phyloP scores from a whole-genome alignment of 306 rosid genomes.

The Cucumis hystrix region DNA sequence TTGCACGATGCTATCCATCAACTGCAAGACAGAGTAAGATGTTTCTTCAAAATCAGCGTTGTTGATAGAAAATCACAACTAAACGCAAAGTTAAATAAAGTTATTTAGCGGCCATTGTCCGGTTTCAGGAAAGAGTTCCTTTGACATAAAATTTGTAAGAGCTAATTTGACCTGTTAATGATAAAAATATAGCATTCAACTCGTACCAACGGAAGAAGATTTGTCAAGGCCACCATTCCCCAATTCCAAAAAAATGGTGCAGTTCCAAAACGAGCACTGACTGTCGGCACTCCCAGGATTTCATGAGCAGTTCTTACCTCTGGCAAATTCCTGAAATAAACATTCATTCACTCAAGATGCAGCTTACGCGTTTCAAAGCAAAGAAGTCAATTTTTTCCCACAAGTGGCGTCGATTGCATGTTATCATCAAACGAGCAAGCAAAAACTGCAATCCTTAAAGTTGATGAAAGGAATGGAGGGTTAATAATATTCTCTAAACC shows the following conservation, averaged over 20 bases:
- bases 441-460: background rate
- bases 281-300: constrained; percentile 73
- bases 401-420: background rate
- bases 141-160: background rate
- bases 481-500: background rate
- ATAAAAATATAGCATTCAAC: background rate
- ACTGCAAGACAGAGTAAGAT: background rate
- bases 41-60: background rate
- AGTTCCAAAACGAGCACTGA: constrained; percentile 95
- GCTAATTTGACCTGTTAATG: background rate
- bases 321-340: constrained; percentile 64
- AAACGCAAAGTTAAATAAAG: background rate
- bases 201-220: constrained; percentile 53
- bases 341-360: background rate
- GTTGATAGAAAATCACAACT: background rate
- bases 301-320: constrained; percentile 86
- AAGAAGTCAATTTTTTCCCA: background rate
- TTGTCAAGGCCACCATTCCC: constrained; percentile 86
- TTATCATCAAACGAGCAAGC: background rate
- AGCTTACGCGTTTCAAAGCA: background rate
- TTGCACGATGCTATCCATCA: background rate
- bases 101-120: background rate
- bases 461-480: background rate
- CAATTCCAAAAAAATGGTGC: constrained; percentile 94
- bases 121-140: background rate